Evolutionary conservation across 139 green algal species (phyloP), one percentile per base, ranked within the genome.

Genomic region (Chlamydomonas sp.): DNA sequence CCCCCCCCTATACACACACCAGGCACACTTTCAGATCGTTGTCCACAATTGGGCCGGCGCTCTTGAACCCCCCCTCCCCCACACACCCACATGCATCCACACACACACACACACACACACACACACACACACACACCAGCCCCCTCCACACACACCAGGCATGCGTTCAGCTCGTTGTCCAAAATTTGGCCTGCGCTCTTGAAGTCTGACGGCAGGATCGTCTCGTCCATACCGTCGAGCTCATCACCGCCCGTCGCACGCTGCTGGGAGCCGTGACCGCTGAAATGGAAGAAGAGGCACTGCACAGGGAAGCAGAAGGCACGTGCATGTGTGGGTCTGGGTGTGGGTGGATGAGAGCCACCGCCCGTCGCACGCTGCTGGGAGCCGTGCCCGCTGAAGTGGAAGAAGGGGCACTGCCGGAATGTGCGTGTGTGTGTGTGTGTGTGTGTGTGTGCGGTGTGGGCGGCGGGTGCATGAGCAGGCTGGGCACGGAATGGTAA

Each of bases 231-330:
- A 26, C 88, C 88, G 76, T 92, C 87, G 1, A 67, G 28, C 74
- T 95, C 89, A 35, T 94, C 83, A 3, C 89, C 89, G 16, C 20
- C 76, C n/a, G 68, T 74, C 75, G 93, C 89, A 1, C 48, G 5
- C 68, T 86, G 48, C 72, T 94, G 89, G 1, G 72, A 82, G 57
- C 89, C 89, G 70, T 95, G 89, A 13, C 89, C 87, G 26, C 72
- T 85, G 62, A 85, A 95, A 76, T 91, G 85, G 76, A 95, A 94
- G 70, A 95, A 84, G 5, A 95, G 80, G 20, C 50, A 47, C 35
- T 69, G 62, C 35, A 69, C 62, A 69, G 24, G 60, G 28, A 47
- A 13, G 47, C 5, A 30, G 60, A 39, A 67, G 47, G 47, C 29
- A 57, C 35, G 34, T 48, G n/a, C 34, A 65, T 5, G 13, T 20